Evolutionary conservation across 768 basidiomycete genomes (phyloP).

Genomic region (Trametes cubensis): DNA sequence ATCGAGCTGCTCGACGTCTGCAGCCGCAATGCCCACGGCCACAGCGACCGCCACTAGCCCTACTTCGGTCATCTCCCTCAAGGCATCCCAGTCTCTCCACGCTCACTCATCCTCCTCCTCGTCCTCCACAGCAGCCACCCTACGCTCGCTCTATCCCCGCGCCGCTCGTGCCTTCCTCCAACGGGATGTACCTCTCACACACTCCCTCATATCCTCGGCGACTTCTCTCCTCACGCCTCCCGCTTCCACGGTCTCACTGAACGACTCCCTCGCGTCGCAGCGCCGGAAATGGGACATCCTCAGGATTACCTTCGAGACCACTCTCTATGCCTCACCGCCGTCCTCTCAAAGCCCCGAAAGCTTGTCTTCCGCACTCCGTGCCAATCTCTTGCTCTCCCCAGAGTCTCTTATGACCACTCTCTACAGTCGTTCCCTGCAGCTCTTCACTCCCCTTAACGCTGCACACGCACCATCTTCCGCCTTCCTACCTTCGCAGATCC

Average conservation of each 20-base stretch:
- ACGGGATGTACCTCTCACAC: conserved; percentile 67
- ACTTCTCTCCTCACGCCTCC: conserved; percentile 55
- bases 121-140: conserved; percentile 46
- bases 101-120: conserved; percentile 2
- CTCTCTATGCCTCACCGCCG: conserved; percentile 62
- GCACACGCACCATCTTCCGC: conserved; percentile 47
- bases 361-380: conserved; percentile 56
- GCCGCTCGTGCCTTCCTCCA: conserved; percentile 80
- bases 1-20: background rate
- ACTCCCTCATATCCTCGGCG: conserved; percentile 67
- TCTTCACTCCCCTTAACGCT: conserved; percentile 61
- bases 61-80: conserved; percentile 19
- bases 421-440: conserved; percentile 63
- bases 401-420: conserved; percentile 57
- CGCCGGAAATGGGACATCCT: conserved; percentile 88
- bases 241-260: conserved; percentile 17
- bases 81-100: conserved; percentile 1
- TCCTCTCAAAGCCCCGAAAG: conserved; percentile 42
- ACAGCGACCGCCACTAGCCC: conserved; percentile 16
- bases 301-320: conserved; percentile 80
- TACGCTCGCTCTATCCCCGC: conserved; percentile 74
- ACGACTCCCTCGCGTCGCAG: conserved; percentile 46
- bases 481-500: conserved; percentile 68
- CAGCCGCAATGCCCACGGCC: conserved; percentile 26
- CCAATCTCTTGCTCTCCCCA: conserved; percentile 58